These are phyloP conservation scores for Populus ilicifolia DNA, from an alignment of 345 rosid genomes.

Conservation along the genomic window DNA sequence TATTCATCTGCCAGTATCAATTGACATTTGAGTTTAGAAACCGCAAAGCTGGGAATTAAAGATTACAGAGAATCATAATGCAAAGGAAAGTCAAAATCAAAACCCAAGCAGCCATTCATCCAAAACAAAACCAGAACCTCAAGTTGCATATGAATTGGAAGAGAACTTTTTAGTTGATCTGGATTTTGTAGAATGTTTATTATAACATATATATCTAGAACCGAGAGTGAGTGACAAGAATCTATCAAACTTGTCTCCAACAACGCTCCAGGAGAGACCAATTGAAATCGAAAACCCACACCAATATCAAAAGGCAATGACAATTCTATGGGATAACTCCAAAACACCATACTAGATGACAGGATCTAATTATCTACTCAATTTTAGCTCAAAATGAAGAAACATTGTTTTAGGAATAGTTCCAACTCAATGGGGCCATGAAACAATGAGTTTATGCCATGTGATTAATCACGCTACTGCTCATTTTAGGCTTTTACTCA, in stretches of 20 bases:
- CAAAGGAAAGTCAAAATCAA: neutral
- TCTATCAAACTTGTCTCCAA: neutral
- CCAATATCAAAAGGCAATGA: neutral
- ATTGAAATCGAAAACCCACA: neutral
- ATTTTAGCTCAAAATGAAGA: neutral
- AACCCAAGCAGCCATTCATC: neutral
- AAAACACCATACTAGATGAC: neutral
- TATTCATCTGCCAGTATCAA: slow-evolving; percentile 66
- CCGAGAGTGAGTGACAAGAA: neutral
- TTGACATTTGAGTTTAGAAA: neutral
- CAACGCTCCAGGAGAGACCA: neutral
- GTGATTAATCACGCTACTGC: neutral
- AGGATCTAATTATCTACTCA: no score
- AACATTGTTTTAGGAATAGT: neutral
- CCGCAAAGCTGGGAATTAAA: neutral
- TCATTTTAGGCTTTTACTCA: neutral
- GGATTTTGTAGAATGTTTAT: neutral
- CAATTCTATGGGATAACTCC: neutral
- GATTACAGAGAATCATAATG: neutral
- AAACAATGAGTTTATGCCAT: neutral
- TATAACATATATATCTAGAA: neutral
- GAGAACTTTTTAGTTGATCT: neutral
- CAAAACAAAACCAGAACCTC: neutral
- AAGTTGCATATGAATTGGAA: neutral
- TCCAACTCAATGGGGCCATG: neutral